Conservation (phyloP, 2,329 filamentous ascomycete species). For the Aspergillus pseudoglaucus region DNA sequence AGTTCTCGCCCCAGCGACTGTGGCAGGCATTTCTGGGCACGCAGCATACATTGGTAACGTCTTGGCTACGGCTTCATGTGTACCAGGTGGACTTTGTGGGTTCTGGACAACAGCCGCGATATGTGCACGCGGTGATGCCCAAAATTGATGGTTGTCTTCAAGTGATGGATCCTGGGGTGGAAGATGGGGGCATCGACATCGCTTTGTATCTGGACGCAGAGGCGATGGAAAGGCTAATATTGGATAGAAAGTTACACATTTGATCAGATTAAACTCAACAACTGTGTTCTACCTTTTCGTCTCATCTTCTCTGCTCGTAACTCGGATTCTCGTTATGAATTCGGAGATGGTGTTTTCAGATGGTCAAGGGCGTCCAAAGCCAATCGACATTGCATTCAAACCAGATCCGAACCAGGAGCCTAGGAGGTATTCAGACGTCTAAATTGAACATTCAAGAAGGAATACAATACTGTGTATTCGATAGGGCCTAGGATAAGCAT, state of each 20-base stretch:
- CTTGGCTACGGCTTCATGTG: conserved; percentile 28
- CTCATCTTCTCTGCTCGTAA: no score
- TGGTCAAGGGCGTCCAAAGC: no score
- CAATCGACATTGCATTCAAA: no score
- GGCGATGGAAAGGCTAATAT: conserved; percentile 1
- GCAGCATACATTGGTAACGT: conserved; percentile 40
- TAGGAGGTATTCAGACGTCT: no score
- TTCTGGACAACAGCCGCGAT: conserved; percentile 18
- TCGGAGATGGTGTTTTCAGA: no score
- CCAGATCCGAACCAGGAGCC: no score
- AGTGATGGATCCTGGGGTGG: conserved; percentile 29
- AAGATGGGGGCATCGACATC: conserved; percentile 11
- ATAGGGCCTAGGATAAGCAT: no score
- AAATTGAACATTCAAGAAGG: no score
- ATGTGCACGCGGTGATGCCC: conserved; percentile 41
- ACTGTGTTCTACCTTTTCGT: no score
- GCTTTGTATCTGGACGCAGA: conserved; percentile 9
- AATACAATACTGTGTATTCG: no score
- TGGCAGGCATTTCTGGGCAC: conserved; percentile 44
- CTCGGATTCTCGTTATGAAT: no score
- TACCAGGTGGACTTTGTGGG: conserved; percentile 38
- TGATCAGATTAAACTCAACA: no score
- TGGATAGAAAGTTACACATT: background rate
- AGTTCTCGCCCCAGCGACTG: conserved; percentile 42
- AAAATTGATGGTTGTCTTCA: conserved; percentile 39